Conservation (phyloP, 1,284 basidiomycete species). For the Cerioporus squamosus region DNA sequence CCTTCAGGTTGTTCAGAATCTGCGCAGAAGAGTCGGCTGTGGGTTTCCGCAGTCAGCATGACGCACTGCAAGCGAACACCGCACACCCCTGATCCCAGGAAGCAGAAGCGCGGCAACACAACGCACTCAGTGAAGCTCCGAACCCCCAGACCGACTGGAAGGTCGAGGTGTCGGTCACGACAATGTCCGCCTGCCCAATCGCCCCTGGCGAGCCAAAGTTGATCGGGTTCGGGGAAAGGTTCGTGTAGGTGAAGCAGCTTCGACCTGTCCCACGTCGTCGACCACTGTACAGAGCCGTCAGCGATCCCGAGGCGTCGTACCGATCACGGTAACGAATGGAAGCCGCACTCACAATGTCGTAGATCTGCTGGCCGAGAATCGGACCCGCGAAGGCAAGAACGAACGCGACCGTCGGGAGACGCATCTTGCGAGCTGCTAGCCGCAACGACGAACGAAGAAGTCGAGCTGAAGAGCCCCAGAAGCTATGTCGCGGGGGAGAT, state of each 20-base stretch:
- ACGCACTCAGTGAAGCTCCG: slow-evolving; percentile 49
- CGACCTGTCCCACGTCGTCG: slow-evolving; percentile 41
- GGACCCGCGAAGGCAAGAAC: slow-evolving; percentile 13
- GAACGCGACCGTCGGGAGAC: slow-evolving; percentile 13
- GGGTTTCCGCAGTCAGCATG: background rate
- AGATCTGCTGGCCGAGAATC: slow-evolving; percentile 21
- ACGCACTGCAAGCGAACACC: slow-evolving; percentile 2
- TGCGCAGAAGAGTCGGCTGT: slow-evolving; percentile 55
- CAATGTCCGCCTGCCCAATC: slow-evolving; percentile 48
- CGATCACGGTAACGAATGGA: background rate
- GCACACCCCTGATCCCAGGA: slow-evolving; percentile 15
- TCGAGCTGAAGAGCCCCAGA: no score
- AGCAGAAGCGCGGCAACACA: background rate
- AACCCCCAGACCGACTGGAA: slow-evolving; percentile 54
- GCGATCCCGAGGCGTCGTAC: background rate
- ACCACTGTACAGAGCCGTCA: slow-evolving; percentile 30
- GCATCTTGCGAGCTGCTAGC: slow-evolving; percentile 11
- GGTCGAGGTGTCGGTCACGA: slow-evolving; percentile 42
- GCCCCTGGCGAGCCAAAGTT: slow-evolving; percentile 44
- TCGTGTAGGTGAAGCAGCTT: slow-evolving; percentile 38
- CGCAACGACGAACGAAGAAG: background rate
- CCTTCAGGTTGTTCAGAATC: slow-evolving; percentile 50
- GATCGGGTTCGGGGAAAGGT: slow-evolving; percentile 35
- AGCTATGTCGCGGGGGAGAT: background rate
- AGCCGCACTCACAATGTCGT: slow-evolving; percentile 17